Percentiles rank a stretch among this genome's conserved stretches.
phyloP scores from a whole-genome alignment of 164 flowering plant genomes.

The Aristolochia californica region DNA sequence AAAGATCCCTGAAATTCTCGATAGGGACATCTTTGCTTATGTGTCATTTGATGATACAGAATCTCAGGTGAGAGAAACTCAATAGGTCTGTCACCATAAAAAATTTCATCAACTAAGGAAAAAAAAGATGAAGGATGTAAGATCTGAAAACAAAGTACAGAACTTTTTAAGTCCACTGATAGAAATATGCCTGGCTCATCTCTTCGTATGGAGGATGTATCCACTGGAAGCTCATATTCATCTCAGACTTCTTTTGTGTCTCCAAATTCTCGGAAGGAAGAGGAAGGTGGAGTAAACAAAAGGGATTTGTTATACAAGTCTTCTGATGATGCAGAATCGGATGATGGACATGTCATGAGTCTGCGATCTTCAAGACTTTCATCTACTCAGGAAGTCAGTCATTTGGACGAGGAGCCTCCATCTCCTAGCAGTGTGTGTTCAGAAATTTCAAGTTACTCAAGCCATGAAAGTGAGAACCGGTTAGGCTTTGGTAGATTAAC shows the following conservation, averaged over 20 bases:
- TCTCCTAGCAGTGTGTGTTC: slow-evolving; percentile 9
- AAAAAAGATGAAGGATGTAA: no score
- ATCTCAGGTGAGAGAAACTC: no score
- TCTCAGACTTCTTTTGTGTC: no score
- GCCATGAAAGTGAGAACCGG: slow-evolving; percentile 21
- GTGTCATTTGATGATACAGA: slow-evolving; percentile 1
- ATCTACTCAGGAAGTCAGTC: neutral
- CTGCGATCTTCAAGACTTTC: neutral
- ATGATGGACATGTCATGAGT: slow-evolving; percentile 3
- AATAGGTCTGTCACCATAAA: no score
- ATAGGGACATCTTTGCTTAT: slow-evolving; percentile 2
- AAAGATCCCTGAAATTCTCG: slow-evolving; percentile 8
- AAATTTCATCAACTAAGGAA: no score
- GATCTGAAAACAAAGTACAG: neutral
- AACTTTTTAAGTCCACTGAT: neutral
- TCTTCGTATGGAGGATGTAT: no score
- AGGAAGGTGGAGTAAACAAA: no score
- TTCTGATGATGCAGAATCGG: slow-evolving; percentile 17
- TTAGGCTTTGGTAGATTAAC: slow-evolving; percentile 40
- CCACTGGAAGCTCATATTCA: no score
- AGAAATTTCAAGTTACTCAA: slow-evolving; percentile 12
- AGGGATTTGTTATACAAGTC: neutral
- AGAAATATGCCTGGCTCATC: neutral
- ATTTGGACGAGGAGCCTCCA: slow-evolving; percentile 9
- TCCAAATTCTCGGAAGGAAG: no score